Evolutionary conservation across 1,284 basidiomycete species (phyloP).

Genomic region (Ganoderma lucidum): DNA sequence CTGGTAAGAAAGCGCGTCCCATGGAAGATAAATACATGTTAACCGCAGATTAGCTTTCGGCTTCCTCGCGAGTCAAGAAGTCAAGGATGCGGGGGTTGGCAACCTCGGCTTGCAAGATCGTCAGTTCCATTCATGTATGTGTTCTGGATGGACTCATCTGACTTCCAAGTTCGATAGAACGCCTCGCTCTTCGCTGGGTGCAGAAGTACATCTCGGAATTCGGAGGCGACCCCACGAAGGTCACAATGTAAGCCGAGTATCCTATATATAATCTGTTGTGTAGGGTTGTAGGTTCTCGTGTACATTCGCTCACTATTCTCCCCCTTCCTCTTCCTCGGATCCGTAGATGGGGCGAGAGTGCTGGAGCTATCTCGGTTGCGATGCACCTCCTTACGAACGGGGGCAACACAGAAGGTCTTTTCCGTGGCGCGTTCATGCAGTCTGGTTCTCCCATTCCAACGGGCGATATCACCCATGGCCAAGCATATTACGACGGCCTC

Average conservation of each 20-base stretch:
- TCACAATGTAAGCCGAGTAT: constrained; percentile 56
- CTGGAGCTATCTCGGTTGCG: constrained; percentile 48
- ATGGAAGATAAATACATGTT: not conserved
- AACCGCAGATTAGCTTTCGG: constrained; percentile 19
- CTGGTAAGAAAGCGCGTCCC: constrained; percentile 1
- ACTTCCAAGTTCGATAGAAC: constrained; percentile 27
- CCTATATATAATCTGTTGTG: not conserved
- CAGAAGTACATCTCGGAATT: constrained; percentile 70
- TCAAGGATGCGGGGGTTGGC: constrained; percentile 56
- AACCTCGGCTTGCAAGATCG: constrained; percentile 65
- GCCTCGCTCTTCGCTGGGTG: constrained; percentile 44
- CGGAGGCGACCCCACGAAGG: constrained; percentile 67
- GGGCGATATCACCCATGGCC: constrained; percentile 42
- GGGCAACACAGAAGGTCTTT: constrained; percentile 43
- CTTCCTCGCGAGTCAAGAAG: constrained; percentile 47
- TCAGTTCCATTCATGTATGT: constrained; percentile 38
- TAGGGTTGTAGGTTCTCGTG: constrained; percentile 1
- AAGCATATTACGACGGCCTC: constrained; percentile 45
- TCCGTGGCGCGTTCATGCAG: constrained; percentile 47
- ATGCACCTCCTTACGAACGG: constrained; percentile 43
- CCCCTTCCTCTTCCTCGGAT: not conserved
- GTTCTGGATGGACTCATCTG: not conserved
- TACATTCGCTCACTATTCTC: too few relatives aligned
- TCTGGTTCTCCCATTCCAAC: constrained; percentile 45
- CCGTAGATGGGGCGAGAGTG: constrained; percentile 50